Conservation (phyloP, 2,329 filamentous ascomycete species). For the Ascochyta rabiei region DNA sequence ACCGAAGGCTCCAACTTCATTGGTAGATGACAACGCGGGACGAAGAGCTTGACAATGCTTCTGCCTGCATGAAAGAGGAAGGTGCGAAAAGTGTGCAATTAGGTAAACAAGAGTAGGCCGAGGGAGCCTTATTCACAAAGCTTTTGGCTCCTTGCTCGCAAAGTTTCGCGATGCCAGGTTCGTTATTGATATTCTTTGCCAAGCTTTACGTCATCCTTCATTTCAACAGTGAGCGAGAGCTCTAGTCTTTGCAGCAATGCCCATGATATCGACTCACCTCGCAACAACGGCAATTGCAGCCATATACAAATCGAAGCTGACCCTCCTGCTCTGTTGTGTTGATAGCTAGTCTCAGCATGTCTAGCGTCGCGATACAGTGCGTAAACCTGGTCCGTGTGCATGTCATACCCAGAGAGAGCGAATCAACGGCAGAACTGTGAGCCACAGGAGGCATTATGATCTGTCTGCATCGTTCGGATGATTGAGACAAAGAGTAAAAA, state of each 20-base stretch:
- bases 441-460: neutral
- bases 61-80: neutral
- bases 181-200: neutral
- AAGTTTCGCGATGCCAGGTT: neutral
- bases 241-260: neutral
- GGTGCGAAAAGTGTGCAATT: neutral
- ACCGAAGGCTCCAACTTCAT: conserved; percentile 3
- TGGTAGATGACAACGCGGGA: neutral
- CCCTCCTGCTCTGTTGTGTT: neutral
- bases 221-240: neutral
- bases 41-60: conserved; percentile 8
- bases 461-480: neutral
- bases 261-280: neutral
- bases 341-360: conserved; percentile 1
- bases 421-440: neutral
- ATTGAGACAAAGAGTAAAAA: neutral
- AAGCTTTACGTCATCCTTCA: neutral
- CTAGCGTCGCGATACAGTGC: conserved; percentile 7
- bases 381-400: neutral
- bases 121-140: neutral
- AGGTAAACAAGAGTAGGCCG: neutral
- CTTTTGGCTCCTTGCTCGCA: neutral
- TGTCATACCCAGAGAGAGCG: neutral
- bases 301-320: neutral
- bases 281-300: neutral